Evolutionary conservation across 2,329 filamentous ascomycete species (phyloP).

Genomic region (Zopfia rhizophila): DNA sequence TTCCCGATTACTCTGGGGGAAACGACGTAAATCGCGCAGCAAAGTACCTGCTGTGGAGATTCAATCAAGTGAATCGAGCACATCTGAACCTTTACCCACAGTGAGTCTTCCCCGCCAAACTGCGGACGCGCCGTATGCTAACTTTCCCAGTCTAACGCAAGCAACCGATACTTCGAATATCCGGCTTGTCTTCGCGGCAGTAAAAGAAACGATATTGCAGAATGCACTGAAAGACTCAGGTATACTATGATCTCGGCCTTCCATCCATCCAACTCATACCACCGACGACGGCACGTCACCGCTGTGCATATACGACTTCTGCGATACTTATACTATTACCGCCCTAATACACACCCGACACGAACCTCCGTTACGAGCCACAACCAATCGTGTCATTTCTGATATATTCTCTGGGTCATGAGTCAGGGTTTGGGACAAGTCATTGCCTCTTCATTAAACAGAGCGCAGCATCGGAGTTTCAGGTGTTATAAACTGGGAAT

Average conservation of each 20-base stretch:
- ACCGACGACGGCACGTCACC: conserved; percentile 34
- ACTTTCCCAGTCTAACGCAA: conserved; percentile 85
- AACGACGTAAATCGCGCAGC: conserved; percentile 98
- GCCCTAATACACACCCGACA: conserved; percentile 46
- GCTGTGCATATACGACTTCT: conserved; percentile 43
- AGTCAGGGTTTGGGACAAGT: conserved; percentile 46
- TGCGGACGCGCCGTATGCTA: conserved; percentile 30
- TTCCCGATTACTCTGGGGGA: conserved; percentile 96
- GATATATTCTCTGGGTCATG: conserved; percentile 45
- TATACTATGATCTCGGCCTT: conserved; percentile 69
- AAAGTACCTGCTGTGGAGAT: conserved; percentile 97
- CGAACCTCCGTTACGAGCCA: conserved; percentile 47
- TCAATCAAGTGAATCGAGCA: conserved; percentile 97
- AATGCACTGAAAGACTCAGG: conserved; percentile 98
- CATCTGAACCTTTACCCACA: conserved; percentile 98
- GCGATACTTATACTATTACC: conserved; percentile 20
- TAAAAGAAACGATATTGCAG: conserved; percentile 98
- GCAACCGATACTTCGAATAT: conserved; percentile 99
- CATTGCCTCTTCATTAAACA: conserved; percentile 49
- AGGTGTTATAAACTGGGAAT: neutral
- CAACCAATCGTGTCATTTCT: conserved; percentile 39
- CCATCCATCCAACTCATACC: conserved; percentile 7
- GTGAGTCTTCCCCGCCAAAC: conserved; percentile 52
- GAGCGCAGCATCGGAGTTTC: conserved; percentile 53
- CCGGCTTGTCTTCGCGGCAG: conserved; percentile 94